A percentile compares a stretch with the other conserved stretches of the same genome.
Conservation (phyloP, 2,329 filamentous ascomycete genomes). For the Sphaerulina populicola region DNA sequence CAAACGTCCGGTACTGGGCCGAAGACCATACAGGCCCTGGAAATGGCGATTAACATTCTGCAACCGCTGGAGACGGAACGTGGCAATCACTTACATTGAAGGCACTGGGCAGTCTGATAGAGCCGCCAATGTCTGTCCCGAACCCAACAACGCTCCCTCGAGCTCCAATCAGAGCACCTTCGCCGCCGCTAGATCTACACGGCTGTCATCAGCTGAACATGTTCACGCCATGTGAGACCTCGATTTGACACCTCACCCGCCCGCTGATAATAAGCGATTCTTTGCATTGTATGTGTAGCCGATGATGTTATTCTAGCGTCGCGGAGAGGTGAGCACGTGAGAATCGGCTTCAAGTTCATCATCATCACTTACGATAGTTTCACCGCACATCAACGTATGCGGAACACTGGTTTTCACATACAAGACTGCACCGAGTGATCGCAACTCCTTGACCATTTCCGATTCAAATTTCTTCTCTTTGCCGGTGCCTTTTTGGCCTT, state of each 20-base stretch:
- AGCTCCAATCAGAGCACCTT: constrained; percentile 50
- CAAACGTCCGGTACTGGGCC: constrained; percentile 48
- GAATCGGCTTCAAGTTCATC: too few relatives aligned
- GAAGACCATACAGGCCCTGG: constrained; percentile 50
- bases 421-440: constrained; percentile 46
- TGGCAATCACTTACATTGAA: constrained; percentile 42
- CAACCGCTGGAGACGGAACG: too few relatives aligned
- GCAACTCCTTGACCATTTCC: constrained; percentile 50
- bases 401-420: constrained; percentile 52
- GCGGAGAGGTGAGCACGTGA: too few relatives aligned
- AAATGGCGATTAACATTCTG: constrained; percentile 30
- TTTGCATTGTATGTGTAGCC: constrained; percentile 50
- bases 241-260: constrained; percentile 34
- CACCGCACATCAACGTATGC: constrained; percentile 49
- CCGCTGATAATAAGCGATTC: constrained; percentile 47
- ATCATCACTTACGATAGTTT: constrained; percentile 39
- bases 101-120: constrained; percentile 51
- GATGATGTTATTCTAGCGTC: constrained; percentile 48
- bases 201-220: background rate
- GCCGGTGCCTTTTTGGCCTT: constrained; percentile 46
- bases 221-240: background rate
- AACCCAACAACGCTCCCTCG: constrained; percentile 49
- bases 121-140: constrained; percentile 50
- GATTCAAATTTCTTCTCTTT: constrained; percentile 49
- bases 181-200: constrained; percentile 47